Evolutionary conservation across 768 basidiomycete species (phyloP).

Genomic region (Lentinula lateritia): DNA sequence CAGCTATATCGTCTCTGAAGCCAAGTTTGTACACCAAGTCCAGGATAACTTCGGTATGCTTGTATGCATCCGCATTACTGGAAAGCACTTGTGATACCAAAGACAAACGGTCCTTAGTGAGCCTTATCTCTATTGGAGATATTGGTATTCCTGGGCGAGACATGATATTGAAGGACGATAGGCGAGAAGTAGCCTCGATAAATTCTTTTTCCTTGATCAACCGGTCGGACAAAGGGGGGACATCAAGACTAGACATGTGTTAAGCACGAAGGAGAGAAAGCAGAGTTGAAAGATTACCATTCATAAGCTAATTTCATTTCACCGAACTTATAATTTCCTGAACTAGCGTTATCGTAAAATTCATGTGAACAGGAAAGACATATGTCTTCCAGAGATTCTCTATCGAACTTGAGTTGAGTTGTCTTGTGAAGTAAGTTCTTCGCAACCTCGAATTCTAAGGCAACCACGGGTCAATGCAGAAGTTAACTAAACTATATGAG

Average conservation of each 20-base stretch:
- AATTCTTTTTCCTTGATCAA: conserved; percentile 78
- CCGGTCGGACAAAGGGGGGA: conserved; percentile 58
- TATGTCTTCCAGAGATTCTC: conserved; percentile 61
- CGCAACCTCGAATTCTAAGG: conserved; percentile 63
- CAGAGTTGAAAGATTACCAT: conserved; percentile 48
- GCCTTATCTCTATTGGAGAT: conserved; percentile 88
- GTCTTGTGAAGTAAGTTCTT: conserved; percentile 49
- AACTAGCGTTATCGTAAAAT: conserved; percentile 91
- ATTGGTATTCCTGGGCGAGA: conserved; percentile 73
- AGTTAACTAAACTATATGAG: not conserved
- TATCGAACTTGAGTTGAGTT: conserved; percentile 37
- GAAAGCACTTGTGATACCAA: conserved; percentile 85
- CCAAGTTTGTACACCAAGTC: conserved; percentile 90
- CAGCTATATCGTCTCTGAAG: conserved; percentile 62
- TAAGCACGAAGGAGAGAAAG: conserved; percentile 7
- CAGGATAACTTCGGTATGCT: conserved; percentile 86
- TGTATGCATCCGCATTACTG: conserved; percentile 81
- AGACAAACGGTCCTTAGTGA: conserved; percentile 83
- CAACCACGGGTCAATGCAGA: conserved; percentile 5
- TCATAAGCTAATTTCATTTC: conserved; percentile 98
- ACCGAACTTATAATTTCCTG: conserved; percentile 87
- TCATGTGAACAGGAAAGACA: conserved; percentile 80
- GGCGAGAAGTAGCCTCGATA: conserved; percentile 94
- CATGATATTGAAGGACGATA: conserved; percentile 86
- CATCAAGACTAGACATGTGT: conserved; percentile 54